Evolutionary conservation across 2,329 filamentous ascomycete genomes (phyloP).

Genomic region (Cladosporium sp.): DNA sequence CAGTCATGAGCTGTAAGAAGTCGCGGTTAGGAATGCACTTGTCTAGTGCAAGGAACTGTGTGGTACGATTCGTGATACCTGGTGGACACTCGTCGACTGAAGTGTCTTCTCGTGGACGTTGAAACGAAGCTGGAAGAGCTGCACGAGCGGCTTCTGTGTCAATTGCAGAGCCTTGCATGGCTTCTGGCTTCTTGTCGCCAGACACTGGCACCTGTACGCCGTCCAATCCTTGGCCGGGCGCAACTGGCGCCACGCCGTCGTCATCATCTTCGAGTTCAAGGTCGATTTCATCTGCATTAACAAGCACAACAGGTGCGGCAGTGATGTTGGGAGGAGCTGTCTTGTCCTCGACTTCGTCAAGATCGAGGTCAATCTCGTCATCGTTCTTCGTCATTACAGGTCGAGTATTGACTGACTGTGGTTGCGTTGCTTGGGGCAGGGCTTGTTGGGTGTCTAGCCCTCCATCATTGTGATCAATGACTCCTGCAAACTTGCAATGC

Average conservation of each 20-base stretch:
- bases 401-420: neutral
- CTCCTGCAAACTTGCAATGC: slow-evolving; percentile 79
- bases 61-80: slow-evolving; percentile 71
- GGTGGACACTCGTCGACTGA: slow-evolving; percentile 49
- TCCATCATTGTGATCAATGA: slow-evolving; percentile 43
- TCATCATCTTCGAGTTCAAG: slow-evolving; percentile 29
- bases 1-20: slow-evolving; percentile 74
- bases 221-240: slow-evolving; percentile 22
- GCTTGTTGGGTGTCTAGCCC: neutral
- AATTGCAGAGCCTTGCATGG: neutral
- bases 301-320: slow-evolving; percentile 14
- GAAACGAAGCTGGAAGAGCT: slow-evolving; percentile 73
- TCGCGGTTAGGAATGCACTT: slow-evolving; percentile 78
- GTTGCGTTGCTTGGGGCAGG: neutral
- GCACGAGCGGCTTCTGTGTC: slow-evolving; percentile 45
- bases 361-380: slow-evolving; percentile 60
- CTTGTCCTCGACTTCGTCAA: slow-evolving; percentile 31
- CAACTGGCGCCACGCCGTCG: slow-evolving; percentile 19
- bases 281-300: slow-evolving; percentile 65
- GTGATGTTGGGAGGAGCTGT: slow-evolving; percentile 11
- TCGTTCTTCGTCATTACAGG: slow-evolving; percentile 46
- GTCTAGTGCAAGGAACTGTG: slow-evolving; percentile 83
- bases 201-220: slow-evolving; percentile 23
- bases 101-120: slow-evolving; percentile 15
- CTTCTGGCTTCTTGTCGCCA: slow-evolving; percentile 11